Conservation (phyloP, 2,329 filamentous ascomycete species). For the Camillea tinctor region DNA sequence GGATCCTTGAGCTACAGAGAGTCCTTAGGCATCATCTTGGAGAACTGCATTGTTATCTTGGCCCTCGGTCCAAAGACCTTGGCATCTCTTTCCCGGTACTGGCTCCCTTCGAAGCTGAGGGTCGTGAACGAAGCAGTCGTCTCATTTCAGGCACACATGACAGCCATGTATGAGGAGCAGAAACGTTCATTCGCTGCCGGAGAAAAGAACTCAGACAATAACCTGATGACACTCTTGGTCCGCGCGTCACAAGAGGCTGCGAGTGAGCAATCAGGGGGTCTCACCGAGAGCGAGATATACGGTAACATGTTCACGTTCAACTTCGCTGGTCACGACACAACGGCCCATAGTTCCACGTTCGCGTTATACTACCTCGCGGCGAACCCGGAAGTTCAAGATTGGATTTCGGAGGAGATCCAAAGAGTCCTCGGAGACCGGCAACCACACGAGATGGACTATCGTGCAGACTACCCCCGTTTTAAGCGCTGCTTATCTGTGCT, state of each 20-base stretch:
- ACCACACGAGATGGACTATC: constrained; percentile 10
- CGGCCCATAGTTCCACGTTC: constrained; percentile 19
- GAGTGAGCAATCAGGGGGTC: constrained; percentile 31
- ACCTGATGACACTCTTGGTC: constrained; percentile 19
- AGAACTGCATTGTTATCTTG: constrained; percentile 32
- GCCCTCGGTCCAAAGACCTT: constrained; percentile 24
- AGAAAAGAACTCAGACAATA: constrained; percentile 3
- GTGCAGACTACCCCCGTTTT: constrained; percentile 38
- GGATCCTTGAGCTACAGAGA: constrained; percentile 26
- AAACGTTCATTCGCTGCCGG: constrained; percentile 20
- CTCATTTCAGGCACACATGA: constrained; percentile 31
- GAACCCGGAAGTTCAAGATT: constrained; percentile 16
- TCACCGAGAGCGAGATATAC: constrained; percentile 16
- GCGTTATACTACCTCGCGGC: constrained; percentile 18
- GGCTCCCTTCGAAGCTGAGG: constrained; percentile 19
- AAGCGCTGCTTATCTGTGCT: constrained; percentile 38
- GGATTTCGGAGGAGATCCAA: constrained; percentile 20
- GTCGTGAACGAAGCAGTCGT: constrained; percentile 22
- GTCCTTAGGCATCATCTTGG: constrained; percentile 28
- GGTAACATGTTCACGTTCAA: constrained; percentile 29
- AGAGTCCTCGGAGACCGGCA: constrained; percentile 9
- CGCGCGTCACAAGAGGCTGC: constrained; percentile 29
- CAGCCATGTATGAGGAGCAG: constrained; percentile 30
- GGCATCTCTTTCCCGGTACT: constrained; percentile 16
- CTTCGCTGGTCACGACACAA: constrained; percentile 30